Evolutionary conservation across 2,329 filamentous ascomycete species (phyloP).

Genomic region (Rhytidhysteron rufulum): DNA sequence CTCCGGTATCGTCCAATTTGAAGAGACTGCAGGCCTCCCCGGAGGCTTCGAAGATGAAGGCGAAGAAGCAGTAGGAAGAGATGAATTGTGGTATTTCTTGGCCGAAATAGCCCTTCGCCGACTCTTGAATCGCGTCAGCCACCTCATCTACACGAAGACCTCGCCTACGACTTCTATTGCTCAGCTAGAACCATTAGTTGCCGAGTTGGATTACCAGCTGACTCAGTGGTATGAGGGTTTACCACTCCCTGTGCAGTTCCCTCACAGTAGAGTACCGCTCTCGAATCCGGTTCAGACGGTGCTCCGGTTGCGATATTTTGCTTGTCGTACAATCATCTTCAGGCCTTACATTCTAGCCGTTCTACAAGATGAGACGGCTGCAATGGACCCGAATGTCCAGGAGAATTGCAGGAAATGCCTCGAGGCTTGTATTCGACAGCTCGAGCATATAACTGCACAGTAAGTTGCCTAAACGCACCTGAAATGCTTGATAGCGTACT

Average conservation of each 20-base stretch:
- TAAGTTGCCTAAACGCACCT: constrained; percentile 41
- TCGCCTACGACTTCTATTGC: constrained; percentile 61
- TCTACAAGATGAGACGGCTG: constrained; percentile 70
- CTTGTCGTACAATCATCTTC: constrained; percentile 82
- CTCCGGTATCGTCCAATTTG: constrained; percentile 77
- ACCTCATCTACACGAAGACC: constrained; percentile 73
- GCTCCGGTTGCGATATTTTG: constrained; percentile 74
- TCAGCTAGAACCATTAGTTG: constrained; percentile 71
- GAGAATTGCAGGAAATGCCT: constrained; percentile 79
- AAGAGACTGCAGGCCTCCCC: constrained; percentile 74
- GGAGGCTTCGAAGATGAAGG: constrained; percentile 69
- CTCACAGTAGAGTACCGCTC: constrained; percentile 63
- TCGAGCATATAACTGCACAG: constrained; percentile 76
- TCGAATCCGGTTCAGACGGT: constrained; percentile 76
- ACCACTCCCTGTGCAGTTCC: constrained; percentile 71
- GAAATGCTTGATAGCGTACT: not conserved
- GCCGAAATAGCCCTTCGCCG: constrained; percentile 76
- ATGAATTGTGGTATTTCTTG: constrained; percentile 83
- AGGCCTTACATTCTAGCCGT: constrained; percentile 78
- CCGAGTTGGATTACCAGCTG: constrained; percentile 77
- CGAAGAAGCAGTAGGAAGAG: constrained; percentile 64
- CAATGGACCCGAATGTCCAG: constrained; percentile 67
- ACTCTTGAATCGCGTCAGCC: constrained; percentile 73
- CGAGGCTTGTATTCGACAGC: constrained; percentile 73
- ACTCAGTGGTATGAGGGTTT: constrained; percentile 82